phyloP scores from a whole-genome alignment of 1,139 yeast species.

The Yamadazyma aaseri region DNA sequence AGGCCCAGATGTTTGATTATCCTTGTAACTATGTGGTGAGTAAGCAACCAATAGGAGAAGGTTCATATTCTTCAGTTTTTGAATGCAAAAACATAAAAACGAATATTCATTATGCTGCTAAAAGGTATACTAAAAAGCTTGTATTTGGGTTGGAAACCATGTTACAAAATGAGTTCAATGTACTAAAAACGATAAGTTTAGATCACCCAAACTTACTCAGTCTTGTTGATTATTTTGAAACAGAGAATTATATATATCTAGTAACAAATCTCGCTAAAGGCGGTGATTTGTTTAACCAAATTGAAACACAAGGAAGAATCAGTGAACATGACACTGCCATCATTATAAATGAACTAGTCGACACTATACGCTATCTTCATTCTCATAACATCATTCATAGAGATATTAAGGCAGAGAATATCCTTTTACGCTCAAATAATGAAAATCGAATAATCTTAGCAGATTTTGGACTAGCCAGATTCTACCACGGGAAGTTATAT shows the following conservation, averaged over 20 bases:
- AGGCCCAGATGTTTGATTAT: conserved; percentile 11
- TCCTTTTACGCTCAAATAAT: conserved; percentile 26
- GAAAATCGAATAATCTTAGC: conserved; percentile 57
- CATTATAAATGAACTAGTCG: conserved; percentile 27
- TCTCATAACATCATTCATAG: conserved; percentile 37
- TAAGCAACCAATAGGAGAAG: conserved; percentile 34
- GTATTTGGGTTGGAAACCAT: conserved; percentile 34
- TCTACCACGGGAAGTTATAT: conserved; percentile 21
- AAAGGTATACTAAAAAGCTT: conserved; percentile 31
- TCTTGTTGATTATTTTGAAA: conserved; percentile 69
- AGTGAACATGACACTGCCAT: conserved; percentile 50
- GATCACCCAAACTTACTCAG: conserved; percentile 54
- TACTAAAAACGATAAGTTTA: conserved; percentile 47
- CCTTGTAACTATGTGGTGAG: conserved; percentile 37
- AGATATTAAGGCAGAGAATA: conserved; percentile 43
- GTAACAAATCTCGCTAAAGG: conserved; percentile 69
- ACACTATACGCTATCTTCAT: conserved; percentile 33
- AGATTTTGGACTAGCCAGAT: conserved; percentile 66
- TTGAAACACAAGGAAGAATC: conserved; percentile 37
- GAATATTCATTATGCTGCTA: conserved; percentile 39
- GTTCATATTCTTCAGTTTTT: conserved; percentile 38
- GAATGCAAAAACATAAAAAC: conserved; percentile 36
- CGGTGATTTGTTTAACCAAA: conserved; percentile 67
- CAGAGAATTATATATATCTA: conserved; percentile 55
- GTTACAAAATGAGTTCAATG: conserved; percentile 56